These are phyloP conservation scores for Microsporum canis DNA, from an alignment of 2,329 filamentous ascomycete genomes.

Conservation along the genomic window DNA sequence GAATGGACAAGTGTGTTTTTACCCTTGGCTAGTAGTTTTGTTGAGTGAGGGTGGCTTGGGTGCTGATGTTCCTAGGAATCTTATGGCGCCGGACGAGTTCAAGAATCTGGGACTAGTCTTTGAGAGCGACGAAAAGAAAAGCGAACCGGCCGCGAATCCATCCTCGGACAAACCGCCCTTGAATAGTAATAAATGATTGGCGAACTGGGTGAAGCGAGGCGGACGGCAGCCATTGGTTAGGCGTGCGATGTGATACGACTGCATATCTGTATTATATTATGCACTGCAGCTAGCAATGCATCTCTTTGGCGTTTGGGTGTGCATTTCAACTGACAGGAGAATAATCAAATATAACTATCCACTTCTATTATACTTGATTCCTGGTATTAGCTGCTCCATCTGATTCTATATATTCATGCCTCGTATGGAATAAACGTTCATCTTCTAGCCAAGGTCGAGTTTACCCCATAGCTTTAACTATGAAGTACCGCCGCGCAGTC, in stretches of 20 bases:
- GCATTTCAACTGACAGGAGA: neutral
- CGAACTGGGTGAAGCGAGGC: neutral
- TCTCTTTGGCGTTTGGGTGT: neutral
- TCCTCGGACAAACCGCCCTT: constrained; percentile 1
- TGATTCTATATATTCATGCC: neutral
- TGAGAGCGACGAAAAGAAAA: constrained; percentile 27
- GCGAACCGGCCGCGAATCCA: neutral
- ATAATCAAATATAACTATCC: neutral
- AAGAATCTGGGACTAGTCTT: constrained; percentile 76
- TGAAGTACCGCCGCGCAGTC: neutral
- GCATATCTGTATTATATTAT: neutral
- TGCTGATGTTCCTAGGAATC: constrained; percentile 48
- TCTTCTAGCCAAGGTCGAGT: neutral
- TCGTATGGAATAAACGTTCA: neutral
- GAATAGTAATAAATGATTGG: neutral
- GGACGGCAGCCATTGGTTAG: neutral
- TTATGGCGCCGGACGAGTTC: constrained; percentile 94
- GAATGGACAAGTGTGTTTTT: constrained; percentile 75
- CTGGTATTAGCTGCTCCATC: neutral
- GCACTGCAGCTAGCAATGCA: neutral
- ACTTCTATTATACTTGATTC: neutral
- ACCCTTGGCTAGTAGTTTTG: neutral
- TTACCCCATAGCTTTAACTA: neutral
- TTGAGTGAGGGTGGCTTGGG: neutral
- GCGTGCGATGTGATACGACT: neutral